Conservation (phyloP, 78 protist species). For the Dictyostelium capitatum region DNA sequence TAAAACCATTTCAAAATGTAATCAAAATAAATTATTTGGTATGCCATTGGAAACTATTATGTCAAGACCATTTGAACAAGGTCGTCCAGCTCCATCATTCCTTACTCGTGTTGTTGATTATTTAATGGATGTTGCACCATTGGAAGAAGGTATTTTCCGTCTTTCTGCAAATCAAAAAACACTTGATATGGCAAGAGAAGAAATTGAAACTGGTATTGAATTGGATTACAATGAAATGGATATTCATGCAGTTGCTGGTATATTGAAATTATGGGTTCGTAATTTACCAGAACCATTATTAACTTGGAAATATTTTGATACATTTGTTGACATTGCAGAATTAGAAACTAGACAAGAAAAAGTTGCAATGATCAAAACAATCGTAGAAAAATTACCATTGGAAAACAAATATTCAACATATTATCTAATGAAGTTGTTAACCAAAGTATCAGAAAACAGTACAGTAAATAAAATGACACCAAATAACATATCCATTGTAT, state of each 20-base stretch:
- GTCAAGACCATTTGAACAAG: constrained; percentile 44
- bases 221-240: constrained; percentile 72
- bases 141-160: constrained; percentile 84
- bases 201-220: constrained; percentile 79
- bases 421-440: constrained; percentile 64
- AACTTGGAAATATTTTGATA: constrained; percentile 69
- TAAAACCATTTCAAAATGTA: constrained; percentile 42
- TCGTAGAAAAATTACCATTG: constrained; percentile 37
- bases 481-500: constrained; percentile 70
- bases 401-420: constrained; percentile 41
- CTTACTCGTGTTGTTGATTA: constrained; percentile 48
- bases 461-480: constrained; percentile 85
- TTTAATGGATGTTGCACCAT: constrained; percentile 35
- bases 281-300: constrained; percentile 86
- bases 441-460: constrained; percentile 62
- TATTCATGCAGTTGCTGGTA: constrained; percentile 79
- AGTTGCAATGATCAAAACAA: background rate
- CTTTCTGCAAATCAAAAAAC: constrained; percentile 71
- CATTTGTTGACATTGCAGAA: constrained; percentile 63
- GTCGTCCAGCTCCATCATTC: constrained; percentile 66
- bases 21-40: constrained; percentile 60
- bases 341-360: constrained; percentile 22
- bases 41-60: constrained; percentile 46
- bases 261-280: constrained; percentile 85
- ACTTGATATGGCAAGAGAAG: constrained; percentile 43